Evolutionary conservation across 768 basidiomycete genomes (phyloP), one percentile per base, ranked within the genome.

Genomic region (Lentinus brumalis): DNA sequence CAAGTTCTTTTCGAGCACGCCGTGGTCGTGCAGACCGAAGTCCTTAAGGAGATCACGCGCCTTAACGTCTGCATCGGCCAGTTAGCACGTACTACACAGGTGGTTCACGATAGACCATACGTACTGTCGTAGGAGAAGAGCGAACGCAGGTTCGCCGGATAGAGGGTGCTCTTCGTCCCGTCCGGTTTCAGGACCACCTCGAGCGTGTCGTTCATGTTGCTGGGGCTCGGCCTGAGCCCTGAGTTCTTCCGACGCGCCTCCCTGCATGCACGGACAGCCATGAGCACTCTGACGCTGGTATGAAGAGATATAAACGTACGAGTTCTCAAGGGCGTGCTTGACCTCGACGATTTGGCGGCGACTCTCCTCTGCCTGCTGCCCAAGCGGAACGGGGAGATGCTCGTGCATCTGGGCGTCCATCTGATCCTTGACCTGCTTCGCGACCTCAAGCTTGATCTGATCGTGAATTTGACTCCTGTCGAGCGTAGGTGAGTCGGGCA

Each of bases 51-150:
- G 73, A 29, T 73, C 66, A 56, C 73, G 76, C 30, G 77, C 67
- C 54, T 70, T 73, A 3, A 76, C 78, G 39, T 74, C 85, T 86
- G 59, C 52, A 42, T 12, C 35, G 32, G 14, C 15, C n/a, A 39
- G 50, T 42, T 6, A 54, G 41, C 14, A 51, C 32, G 30, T 45
- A 18, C 18, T 50, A 39, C 41, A 9, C 11, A 26, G 9, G 18
- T 41, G 42, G 31, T 26, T 4, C 18, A 16, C 18, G 11, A 47
- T 9, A 47, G 16, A 6, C 3, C 12, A 29, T n/a, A 72, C 83
- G 72, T 67, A 87, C 86, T 67, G 52, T 83, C 78, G 67, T 86
- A 88, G 5, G 74, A 73, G 50, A 85, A 78, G 14, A 88, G 70
- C 2, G 80, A 78, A 53, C 77, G 71, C 38, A 87, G 64, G 63